Conservation (phyloP, 106 monocot species). For the Dendrobium officinale region DNA sequence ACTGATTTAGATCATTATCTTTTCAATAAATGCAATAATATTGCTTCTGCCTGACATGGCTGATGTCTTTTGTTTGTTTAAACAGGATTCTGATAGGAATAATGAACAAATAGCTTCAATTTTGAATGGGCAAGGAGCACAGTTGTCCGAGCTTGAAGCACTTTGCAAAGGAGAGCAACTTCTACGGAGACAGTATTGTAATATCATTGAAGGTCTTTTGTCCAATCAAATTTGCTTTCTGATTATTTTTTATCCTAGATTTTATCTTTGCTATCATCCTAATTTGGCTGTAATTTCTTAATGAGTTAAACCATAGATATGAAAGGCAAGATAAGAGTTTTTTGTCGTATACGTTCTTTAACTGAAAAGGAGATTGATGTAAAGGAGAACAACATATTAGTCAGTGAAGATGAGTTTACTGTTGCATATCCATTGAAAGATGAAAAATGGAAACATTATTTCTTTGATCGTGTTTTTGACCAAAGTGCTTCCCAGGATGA, state of each 20-base stretch:
- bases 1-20: background rate
- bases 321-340: conserved; percentile 98
- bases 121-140: conserved; percentile 79
- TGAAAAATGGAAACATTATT: conserved; percentile 77
- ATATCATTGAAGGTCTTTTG: conserved; percentile 79
- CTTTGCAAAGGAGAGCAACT: conserved; percentile 92
- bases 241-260: background rate
- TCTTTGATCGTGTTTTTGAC: conserved; percentile 86
- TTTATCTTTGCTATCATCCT: background rate
- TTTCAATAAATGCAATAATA: background rate
- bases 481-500: conserved; percentile 75
- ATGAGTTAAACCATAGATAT: conserved; percentile 42
- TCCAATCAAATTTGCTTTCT: background rate
- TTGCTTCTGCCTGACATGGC: background rate
- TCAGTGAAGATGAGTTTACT: conserved; percentile 76
- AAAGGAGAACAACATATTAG: conserved; percentile 45
- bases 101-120: conserved; percentile 87
- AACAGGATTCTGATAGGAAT: conserved; percentile 85
- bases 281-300: background rate
- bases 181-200: conserved; percentile 82
- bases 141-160: conserved; percentile 68
- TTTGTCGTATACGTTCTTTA: conserved; percentile 75
- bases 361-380: conserved; percentile 69
- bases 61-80: background rate
- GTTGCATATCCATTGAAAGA: conserved; percentile 93